Base-by-base conservation (phyloP, 345 rosid genomes). In the Lenwebbia sp. region DNA sequence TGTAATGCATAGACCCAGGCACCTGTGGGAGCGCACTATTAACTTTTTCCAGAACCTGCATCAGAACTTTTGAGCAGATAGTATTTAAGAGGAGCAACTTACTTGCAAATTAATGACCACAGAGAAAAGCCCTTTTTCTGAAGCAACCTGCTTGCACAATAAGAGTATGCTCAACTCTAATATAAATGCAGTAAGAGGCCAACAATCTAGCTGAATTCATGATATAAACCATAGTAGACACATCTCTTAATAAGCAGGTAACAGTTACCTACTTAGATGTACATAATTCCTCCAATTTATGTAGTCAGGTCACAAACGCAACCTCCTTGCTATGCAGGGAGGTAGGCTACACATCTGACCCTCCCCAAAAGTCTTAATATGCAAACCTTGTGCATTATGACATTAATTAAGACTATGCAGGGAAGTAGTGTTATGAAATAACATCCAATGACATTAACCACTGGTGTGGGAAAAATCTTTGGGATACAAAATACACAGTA, bases 1-100 rank as follows among this genome's bases (percentile, higher is more conserved):
- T 96, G 88, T 98, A 96, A 91, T 96, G 99, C 82, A 93, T 98
- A 90, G 99, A 94, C 88, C 93, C 98, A 86, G 99, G 99, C 86
- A 98, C 98, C 99, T 96, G 91, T 11, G 19, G 84, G 50, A 83
- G 60, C 21, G 22, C 58, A 47, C 47, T 37, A 83, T 41, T 41
- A 26, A 40, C 62, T 54, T 41, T 83, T 83, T 54, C 28, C 47
- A 56, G n/a, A 83, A 54, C 81, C 47, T 3, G 47, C 47, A 4
- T 37, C 47, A 26, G 2, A 21, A 37, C 50, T 53, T 83, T 82
- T 47, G 30, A 83, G 54, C 56, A 41, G 56, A 54, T 49, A 83
- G 55, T 75, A 51, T 19, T 28, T 53, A 19, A 85, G 65, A 52
- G 58, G 50, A 41, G 70, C 91, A 86, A 90, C 95, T 92, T 92